Evolutionary conservation across 768 basidiomycete genomes (phyloP), one percentile per base, ranked within the genome.

Genomic region (Pleurotus sapidus): DNA sequence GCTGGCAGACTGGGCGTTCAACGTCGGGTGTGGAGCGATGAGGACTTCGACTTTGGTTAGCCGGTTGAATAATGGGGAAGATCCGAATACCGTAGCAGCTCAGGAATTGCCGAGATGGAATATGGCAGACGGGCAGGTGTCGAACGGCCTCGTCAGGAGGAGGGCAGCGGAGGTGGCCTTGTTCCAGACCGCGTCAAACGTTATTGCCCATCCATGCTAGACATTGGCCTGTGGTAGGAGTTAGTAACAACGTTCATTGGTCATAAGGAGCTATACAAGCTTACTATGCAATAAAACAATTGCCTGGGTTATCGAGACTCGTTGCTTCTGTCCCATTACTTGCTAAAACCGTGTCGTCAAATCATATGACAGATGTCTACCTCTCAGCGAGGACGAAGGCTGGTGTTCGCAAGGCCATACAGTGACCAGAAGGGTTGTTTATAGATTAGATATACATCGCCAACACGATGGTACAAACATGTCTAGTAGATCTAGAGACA

Each of bases 41-140:
- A 59, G 53, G 37, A 58, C 55, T 4, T 72, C 72, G 20, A 72
- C 66, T 1, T 58, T 73, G 53, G 49, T 72, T 56, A 66, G 62
- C 58, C 55, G 73, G 39, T 59, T 73, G 24, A 72, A 73, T 43
- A 57, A 46, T 23, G 70, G 70, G 3, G 63, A 71, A 55, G 58
- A 69, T 42, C 70, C 69, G 37, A 68, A 72, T 43, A 68, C 68
- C 1, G 70, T 73, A 20, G 69, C 70, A 24, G 60, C 63, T 7
- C 56, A 68, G 62, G 72, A 72, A 54, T 48, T 72, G 27, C 70
- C 70, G 4, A 70, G 65, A 61, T 70, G 67, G 65, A 65, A 64
- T 39, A 56, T 59, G 49, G 70, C 67, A 1, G 67, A 67, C 34
- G 68, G 68, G 4, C 40, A 59, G 27, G 66, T 68, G 15, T 62